Evolutionary conservation across 1,284 basidiomycete genomes (phyloP).

Genomic region (Ceratorhiza oryzae-sativae): DNA sequence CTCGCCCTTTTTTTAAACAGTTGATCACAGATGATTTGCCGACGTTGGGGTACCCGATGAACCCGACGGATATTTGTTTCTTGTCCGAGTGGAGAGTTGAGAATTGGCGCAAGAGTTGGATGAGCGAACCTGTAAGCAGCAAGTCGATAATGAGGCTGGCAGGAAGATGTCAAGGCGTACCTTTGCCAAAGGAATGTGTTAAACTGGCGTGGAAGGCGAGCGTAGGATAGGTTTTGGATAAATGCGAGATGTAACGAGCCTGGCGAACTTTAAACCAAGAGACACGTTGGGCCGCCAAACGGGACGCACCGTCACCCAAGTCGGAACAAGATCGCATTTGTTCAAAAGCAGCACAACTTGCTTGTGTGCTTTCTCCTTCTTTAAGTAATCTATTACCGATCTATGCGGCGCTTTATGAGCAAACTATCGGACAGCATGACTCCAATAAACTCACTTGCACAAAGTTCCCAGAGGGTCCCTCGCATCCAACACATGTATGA

Average conservation of each 20-base stretch:
- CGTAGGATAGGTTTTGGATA: constrained; percentile 93
- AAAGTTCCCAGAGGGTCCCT: constrained; percentile 97
- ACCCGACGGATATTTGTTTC: constrained; percentile 98
- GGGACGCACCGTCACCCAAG: constrained; percentile 93
- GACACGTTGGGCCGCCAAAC: constrained; percentile 14
- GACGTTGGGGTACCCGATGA: constrained; percentile 98
- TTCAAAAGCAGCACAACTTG: constrained; percentile 97
- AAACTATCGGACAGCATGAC: background rate
- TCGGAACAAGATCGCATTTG: constrained; percentile 98
- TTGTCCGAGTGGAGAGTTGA: constrained; percentile 97
- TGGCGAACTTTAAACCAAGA: constrained; percentile 49
- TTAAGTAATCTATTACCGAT: constrained; percentile 91
- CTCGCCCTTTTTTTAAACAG: constrained; percentile 97
- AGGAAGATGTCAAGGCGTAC: background rate
- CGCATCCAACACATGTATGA: constrained; percentile 96
- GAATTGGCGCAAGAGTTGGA: constrained; percentile 96
- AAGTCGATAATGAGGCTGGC: background rate
- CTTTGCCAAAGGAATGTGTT: constrained; percentile 84
- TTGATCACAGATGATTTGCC: constrained; percentile 99
- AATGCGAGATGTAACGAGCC: constrained; percentile 97
- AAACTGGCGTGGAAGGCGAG: constrained; percentile 99
- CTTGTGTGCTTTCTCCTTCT: constrained; percentile 97
- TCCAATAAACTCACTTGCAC: constrained; percentile 63
- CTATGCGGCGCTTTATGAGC: background rate
- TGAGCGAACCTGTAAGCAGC: constrained; percentile 91